Percentiles rank a stretch among this genome's conserved stretches.
Conservation (phyloP, 1,284 basidiomycete species). For the Ganoderma meredithae region DNA sequence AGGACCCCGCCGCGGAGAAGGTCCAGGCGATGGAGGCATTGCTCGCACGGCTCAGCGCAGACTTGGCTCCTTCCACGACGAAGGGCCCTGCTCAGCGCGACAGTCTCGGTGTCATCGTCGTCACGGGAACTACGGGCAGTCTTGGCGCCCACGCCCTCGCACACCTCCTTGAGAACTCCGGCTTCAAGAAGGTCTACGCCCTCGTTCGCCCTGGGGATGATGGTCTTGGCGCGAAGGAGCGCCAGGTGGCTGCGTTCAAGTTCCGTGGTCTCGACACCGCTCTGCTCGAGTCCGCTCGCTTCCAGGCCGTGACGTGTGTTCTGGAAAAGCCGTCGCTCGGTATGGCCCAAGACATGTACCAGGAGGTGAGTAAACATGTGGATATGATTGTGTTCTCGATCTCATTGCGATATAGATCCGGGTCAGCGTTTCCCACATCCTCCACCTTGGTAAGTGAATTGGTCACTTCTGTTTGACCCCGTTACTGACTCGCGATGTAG, state of each 20-base stretch:
- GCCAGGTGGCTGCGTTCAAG: not conserved
- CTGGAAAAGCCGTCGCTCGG: not conserved
- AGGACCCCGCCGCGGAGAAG: not conserved
- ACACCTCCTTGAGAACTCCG: conserved; percentile 6
- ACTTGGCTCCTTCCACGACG: not conserved
- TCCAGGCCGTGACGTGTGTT: not conserved
- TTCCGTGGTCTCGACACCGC: not conserved
- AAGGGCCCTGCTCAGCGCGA: not conserved
- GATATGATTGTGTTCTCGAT: not conserved
- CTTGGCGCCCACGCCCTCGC: not conserved
- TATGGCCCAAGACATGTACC: not conserved
- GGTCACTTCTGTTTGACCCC: not conserved
- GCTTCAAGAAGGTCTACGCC: not conserved
- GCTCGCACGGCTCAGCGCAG: not conserved
- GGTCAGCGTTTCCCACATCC: not conserved
- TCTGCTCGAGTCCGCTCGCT: not conserved
- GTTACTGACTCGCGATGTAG: not conserved
- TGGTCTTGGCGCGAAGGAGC: not conserved
- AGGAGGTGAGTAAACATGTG: not conserved
- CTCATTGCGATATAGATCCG: conserved; percentile 1
- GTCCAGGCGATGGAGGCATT: not conserved
- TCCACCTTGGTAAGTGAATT: not conserved
- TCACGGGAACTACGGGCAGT: conserved; percentile 1
- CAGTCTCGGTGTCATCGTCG: not conserved
- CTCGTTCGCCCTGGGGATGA: not conserved